Conservation (phyloP, 495 filamentous ascomycete species). For the Annulohypoxylon stygium region DNA sequence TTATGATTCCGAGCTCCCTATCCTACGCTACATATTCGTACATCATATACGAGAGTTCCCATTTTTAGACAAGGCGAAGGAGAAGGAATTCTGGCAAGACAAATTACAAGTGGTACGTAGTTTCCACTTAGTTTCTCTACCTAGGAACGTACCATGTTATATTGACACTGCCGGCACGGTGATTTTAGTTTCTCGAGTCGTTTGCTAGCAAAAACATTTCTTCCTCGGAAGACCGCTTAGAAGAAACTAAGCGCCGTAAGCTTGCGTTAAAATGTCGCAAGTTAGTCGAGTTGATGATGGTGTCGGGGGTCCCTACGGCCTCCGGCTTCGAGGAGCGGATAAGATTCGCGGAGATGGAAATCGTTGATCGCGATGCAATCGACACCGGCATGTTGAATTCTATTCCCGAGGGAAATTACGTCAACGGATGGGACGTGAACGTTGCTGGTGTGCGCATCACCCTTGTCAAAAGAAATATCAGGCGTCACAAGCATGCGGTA, state of each 20-base stretch:
- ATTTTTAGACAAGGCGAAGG: constrained; percentile 92
- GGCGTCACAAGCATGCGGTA: constrained; percentile 94
- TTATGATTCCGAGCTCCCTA: constrained; percentile 92
- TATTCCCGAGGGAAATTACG: constrained; percentile 87
- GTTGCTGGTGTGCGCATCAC: constrained; percentile 89
- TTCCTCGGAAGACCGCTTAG: constrained; percentile 92
- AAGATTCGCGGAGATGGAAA: constrained; percentile 94
- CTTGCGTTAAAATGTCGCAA: constrained; percentile 93
- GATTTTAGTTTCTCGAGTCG: constrained; percentile 86
- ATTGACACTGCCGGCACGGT: constrained; percentile 31
- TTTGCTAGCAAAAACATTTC: constrained; percentile 99
- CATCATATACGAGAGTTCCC: constrained; percentile 98
- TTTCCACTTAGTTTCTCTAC: not conserved
- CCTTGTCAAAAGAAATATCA: constrained; percentile 84
- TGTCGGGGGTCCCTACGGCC: constrained; percentile 93
- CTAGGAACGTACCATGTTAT: not conserved
- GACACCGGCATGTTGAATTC: constrained; percentile 88
- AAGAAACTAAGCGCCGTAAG: constrained; percentile 95
- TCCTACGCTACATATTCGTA: constrained; percentile 96
- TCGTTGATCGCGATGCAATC: constrained; percentile 92
- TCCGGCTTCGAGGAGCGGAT: constrained; percentile 98
- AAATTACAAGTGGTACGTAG: constrained; percentile 90
- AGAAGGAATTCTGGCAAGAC: constrained; percentile 99
- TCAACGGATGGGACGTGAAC: constrained; percentile 98
- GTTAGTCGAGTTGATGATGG: constrained; percentile 98